Evolutionary conservation across 2,329 filamentous ascomycete species (phyloP), one percentile per base, ranked within the genome.

Genomic region (Bipolaris bicolor): DNA sequence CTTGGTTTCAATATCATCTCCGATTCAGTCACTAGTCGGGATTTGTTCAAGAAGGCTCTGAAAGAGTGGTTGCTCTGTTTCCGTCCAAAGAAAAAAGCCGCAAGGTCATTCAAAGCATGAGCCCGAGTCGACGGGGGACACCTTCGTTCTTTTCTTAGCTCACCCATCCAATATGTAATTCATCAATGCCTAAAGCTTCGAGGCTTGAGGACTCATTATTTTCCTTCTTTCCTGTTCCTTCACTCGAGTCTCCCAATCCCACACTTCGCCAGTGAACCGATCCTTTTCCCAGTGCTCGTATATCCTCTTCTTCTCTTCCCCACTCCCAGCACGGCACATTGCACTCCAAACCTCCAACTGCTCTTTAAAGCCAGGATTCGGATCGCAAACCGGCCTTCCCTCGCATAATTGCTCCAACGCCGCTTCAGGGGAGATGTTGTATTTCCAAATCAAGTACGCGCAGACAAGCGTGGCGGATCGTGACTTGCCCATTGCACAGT

Each of bases 41-140:
- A 66, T 24, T 69, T 75, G 52, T 82, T 82, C 55, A 71, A 67
- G 7, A 60, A 65, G 43, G 80, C 81, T 26, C 67, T 83, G 67
- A 70, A 65, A n/a, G 62, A 72, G 58, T 84, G 81, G 82, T 65
- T 83, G 54, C 69, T 71, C 43, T 83, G 81, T 56, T 82, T 64
- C 68, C 20, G 60, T 57, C 60, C 64, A n/a, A 67, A 60, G 61
- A 45, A 51, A 37, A 53, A 49, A 16, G 47, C 52, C 18, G 41
- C 44, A 31, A 56, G 51, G 51, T 36, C 43, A 7, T 60, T 52
- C 56, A 59, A 26, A 2, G 53, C 34, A n/a, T 61, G 49, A 31
- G 15, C 3, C 11, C 13, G 11, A 31, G 33, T 26, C 22, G 6
- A 1, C 20, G n/a, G 34, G 5, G 34, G 5, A 13, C 9, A 34